Conservation (phyloP, 352 stramenopile species). For the Phytophthora crassamura region DNA sequence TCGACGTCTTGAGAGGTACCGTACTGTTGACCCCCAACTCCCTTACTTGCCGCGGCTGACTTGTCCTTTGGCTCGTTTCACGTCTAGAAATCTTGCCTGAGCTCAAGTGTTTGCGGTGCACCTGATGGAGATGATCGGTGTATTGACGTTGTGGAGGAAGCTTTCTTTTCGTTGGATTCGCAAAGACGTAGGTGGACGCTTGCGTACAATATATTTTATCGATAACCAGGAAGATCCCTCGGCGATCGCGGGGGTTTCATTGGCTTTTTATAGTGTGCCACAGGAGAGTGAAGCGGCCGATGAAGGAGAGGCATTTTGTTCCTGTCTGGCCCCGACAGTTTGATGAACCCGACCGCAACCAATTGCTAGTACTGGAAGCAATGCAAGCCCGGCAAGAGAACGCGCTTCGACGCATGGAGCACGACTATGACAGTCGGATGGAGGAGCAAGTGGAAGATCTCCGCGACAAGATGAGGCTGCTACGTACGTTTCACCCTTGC, state of each 20-base stretch:
- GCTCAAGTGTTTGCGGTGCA: conserved; percentile 53
- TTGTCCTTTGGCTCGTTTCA: neutral
- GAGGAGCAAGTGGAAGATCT: conserved; percentile 86
- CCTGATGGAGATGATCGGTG: conserved; percentile 26
- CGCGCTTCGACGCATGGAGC: conserved; percentile 80
- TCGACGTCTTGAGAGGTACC: conserved; percentile 61
- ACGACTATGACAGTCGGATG: conserved; percentile 83
- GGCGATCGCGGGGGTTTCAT: conserved; percentile 21
- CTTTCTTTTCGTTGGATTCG: conserved; percentile 12
- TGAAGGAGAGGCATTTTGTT: neutral
- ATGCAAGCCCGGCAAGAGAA: conserved; percentile 65
- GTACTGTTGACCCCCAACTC: neutral
- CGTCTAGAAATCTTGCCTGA: conserved; percentile 56
- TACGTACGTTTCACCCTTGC: conserved; percentile 55
- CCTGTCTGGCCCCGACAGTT: conserved; percentile 12
- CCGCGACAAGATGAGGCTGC: conserved; percentile 85
- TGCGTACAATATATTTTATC: conserved; percentile 32
- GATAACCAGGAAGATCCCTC: conserved; percentile 4
- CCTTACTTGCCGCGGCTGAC: neutral
- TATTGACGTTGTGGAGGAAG: conserved; percentile 9
- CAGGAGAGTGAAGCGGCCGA: conserved; percentile 20
- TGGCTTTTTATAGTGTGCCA: conserved; percentile 31
- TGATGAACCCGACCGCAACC: conserved; percentile 17
- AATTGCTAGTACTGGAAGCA: conserved; percentile 1
- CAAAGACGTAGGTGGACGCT: conserved; percentile 13